Base-by-base conservation (phyloP, 208 protist species). In the Trypanosoma brucei region DNA sequence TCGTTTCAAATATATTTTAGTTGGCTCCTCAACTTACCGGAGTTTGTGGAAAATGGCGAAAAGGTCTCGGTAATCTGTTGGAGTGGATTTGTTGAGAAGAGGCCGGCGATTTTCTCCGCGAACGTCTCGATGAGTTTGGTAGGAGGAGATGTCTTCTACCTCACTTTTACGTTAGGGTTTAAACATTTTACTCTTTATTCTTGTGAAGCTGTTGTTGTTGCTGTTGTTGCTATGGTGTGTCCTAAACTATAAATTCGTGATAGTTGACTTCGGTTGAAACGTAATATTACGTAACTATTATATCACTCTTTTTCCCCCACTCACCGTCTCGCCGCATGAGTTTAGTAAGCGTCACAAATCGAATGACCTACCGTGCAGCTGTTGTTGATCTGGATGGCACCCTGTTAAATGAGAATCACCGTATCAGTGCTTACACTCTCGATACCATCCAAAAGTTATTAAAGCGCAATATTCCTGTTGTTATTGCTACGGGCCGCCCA, bases 381-480 rank as follows among this genome's bases (percentile, higher is more conserved):
- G 63, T 84, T n/a, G 73, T 55, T 36, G 86, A 93, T 61, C 45
- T 93, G 56, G 86, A 93, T 51, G 86, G 86, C 30, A 93, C 86
- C 0, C 65, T 93, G 3, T 69, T 86, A 22, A 68, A 81, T 30
- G 34, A 50, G 5, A 4, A 78, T 14, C 76, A 84, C 63, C 4
- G 37, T 1, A 64, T 90, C 8, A 72, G 62, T 9, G 34, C 30
- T 1, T 75, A 63, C 64, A 86, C 81, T 3, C 37, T 65, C 0
- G 42, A 58, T 5, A 81, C 79, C 0, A 37, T 93, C 0, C 51
- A 55, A 0, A 52, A 57, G 0, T 62, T 89, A 14, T 52, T 72
- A 55, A 45, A 66, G 33, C 46, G 54, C 7, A 55, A 62, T 7
- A 60, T 79, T 14, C 36, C 37, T 44, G n/a, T 93, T 39, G 69